Evolutionary conservation across 768 basidiomycete species (phyloP), one percentile per base, ranked within the genome.

Genomic region (Holtermannia corniformis): DNA sequence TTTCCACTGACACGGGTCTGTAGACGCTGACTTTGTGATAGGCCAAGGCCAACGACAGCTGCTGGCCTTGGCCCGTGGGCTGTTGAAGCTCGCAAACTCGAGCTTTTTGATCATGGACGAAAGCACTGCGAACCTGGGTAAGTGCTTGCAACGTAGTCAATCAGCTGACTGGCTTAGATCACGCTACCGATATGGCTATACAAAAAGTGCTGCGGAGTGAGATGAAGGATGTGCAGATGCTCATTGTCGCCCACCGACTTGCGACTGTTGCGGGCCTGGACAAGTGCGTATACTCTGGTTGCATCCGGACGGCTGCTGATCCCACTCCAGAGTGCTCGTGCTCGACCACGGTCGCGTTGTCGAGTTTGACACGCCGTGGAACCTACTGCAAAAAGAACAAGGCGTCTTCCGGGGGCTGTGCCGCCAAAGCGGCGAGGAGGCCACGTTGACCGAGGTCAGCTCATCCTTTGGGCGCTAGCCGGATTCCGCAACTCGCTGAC

Each of bases 341-440:
- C 70, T 82, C 24, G 82, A 82, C 53, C 76, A 69, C 22, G 70
- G 70, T 5, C 47, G 61, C 32, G 68, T 70, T 10, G 51, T 72
- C 1, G 70, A 72, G 44, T 70, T 67, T 28, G 70, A 68, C 4
- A 67, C 64, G n/a, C 70, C 70, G 2, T 66, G 54, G 55, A 67
- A 70, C 7, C 48, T 72, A 20, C 51, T 72, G 49, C 60, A 65
- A 49, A 79, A 79, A 45, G 71, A 80, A 28, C 69, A 78, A n/a
- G 80, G 85, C 0, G 67, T 75, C 11, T 89, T 91, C 69, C 77
- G 80, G 51, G 79, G 80, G 56, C 80, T 88, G 23, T 69, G 68
- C 40, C 60, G 58, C 28, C 64, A 67, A 40, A 65, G 62, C 37
- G 70, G 70, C 43, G 70, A 72, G 50, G 68, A 72, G 44, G 49